phyloP scores from a whole-genome alignment of 73 alveolate species.

The Paramecium octaurelia region DNA sequence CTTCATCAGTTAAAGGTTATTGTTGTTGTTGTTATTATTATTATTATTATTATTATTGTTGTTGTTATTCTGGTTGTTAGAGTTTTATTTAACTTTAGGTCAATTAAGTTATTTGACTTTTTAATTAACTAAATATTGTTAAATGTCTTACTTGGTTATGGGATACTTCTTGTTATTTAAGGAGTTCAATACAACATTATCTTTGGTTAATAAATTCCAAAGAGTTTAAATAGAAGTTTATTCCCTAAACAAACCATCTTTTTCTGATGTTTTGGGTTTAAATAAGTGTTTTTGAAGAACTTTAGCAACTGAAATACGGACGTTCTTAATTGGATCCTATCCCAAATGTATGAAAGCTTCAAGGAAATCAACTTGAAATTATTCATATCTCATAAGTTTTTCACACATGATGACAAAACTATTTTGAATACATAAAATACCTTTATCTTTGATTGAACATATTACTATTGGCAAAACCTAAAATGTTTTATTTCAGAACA shows the following conservation, averaged over 20 bases:
- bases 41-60: not conserved
- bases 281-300: not conserved
- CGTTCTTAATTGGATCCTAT: not conserved
- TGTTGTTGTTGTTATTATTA: not conserved
- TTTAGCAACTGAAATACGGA: slow-evolving; percentile 34
- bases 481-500: not conserved
- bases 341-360: not conserved
- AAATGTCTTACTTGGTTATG: not conserved
- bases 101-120: not conserved
- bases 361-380: not conserved
- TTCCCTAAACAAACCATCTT: not conserved
- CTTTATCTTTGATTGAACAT: slow-evolving; percentile 48
- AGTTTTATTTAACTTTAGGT: not conserved
- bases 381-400: not conserved
- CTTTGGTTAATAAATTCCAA: not conserved
- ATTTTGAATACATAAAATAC: not conserved
- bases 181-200: not conserved
- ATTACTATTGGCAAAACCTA: slow-evolving; percentile 48
- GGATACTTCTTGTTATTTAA: not conserved
- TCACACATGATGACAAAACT: slow-evolving; percentile 24
- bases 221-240: not conserved
- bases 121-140: not conserved
- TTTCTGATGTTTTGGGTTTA: not conserved
- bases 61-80: not conserved
- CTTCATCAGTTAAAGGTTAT: not conserved